phyloP scores from a whole-genome alignment of 2,329 filamentous ascomycete species.

The Didymella segeticola region DNA sequence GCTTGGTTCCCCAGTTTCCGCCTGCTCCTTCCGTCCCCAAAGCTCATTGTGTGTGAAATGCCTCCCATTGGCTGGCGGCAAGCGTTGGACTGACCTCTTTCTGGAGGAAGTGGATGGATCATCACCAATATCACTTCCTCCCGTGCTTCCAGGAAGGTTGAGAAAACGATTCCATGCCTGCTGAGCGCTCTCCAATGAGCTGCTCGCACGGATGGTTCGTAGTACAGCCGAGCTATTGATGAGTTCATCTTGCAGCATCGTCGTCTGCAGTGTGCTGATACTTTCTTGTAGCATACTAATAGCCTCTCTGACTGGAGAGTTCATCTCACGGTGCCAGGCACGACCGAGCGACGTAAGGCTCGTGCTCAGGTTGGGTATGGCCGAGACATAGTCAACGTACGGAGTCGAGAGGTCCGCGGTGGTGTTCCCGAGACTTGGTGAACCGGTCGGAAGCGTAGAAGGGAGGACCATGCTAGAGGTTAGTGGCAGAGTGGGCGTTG shows the following conservation, averaged over 20 bases:
- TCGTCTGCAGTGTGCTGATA: conserved; percentile 38
- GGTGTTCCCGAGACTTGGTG: conserved; percentile 22
- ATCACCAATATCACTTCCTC: background rate
- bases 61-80: conserved; percentile 17
- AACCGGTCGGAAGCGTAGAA: conserved; percentile 18
- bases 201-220: conserved; percentile 46
- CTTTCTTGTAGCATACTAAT: conserved; percentile 40
- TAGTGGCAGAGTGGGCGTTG: conserved; percentile 26
- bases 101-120: background rate
- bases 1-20: background rate
- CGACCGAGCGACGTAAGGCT: conserved; percentile 41
- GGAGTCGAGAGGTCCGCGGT: conserved; percentile 29
- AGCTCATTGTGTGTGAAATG: conserved; percentile 40
- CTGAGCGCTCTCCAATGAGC: conserved; percentile 40
- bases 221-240: conserved; percentile 38
- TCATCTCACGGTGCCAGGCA: conserved; percentile 48
- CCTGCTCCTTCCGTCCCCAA: conserved; percentile 26
- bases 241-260: conserved; percentile 35
- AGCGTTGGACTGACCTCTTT: conserved; percentile 10
- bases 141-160: conserved; percentile 36
- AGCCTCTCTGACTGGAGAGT: conserved; percentile 41
- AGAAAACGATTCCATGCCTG: conserved; percentile 41
- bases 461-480: conserved; percentile 23
- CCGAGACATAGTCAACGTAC: conserved; percentile 41
- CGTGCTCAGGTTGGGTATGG: conserved; percentile 36